Evolutionary conservation across 139 green algal genomes (phyloP).

Genomic region (Eudorina sp.): DNA sequence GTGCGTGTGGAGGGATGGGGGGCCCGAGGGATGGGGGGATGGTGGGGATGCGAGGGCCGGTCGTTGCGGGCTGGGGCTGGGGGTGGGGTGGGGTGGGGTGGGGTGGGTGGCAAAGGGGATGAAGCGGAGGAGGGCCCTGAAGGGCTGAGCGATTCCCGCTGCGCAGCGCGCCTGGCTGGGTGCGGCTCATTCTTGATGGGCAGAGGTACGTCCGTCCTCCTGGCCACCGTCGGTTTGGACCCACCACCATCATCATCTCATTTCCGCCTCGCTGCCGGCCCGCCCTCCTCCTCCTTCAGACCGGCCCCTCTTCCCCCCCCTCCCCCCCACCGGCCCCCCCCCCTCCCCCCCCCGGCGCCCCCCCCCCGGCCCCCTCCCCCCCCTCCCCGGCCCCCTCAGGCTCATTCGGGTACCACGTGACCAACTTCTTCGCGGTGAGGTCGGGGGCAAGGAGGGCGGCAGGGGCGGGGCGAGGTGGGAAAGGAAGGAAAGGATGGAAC

Average conservation of each 20-base stretch:
- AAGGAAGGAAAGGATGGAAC: too few relatives aligned
- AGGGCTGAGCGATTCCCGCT: too few relatives aligned
- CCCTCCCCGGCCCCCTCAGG: not conserved
- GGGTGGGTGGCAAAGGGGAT: not conserved
- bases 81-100: not conserved
- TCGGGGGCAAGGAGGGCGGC: not conserved
- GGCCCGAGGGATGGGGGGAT: not conserved
- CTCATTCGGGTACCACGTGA: constrained; percentile 96
- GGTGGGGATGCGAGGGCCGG: not conserved
- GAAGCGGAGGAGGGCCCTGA: too few relatives aligned
- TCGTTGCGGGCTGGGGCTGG: not conserved
- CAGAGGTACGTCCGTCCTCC: too few relatives aligned
- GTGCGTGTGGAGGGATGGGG: not conserved
- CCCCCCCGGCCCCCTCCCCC: not conserved
- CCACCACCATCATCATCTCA: too few relatives aligned
- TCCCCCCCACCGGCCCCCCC: not conserved
- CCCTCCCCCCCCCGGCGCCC: constrained; percentile 47
- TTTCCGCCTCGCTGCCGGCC: too few relatives aligned
- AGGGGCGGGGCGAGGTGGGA: too few relatives aligned
- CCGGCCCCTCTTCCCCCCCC: not conserved
- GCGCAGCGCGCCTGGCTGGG: too few relatives aligned
- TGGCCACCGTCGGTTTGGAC: too few relatives aligned
- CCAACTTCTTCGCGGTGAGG: constrained; percentile 95
- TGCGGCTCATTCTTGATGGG: too few relatives aligned
- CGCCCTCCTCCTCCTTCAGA: not conserved